Evolutionary conservation across 805 yeast species (phyloP).

Genomic region (Saccharomyces paradoxus): DNA sequence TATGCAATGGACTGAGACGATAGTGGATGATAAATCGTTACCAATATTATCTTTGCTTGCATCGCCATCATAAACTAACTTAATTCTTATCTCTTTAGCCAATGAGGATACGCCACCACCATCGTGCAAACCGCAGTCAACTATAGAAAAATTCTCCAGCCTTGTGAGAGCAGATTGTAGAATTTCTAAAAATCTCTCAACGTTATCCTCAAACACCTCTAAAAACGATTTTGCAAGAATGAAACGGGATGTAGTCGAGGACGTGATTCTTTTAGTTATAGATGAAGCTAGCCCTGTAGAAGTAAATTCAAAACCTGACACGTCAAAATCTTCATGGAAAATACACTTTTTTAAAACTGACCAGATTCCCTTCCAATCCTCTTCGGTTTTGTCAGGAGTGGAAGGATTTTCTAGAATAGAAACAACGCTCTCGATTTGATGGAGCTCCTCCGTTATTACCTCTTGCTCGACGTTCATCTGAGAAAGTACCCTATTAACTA

Average conservation of each 20-base stretch:
- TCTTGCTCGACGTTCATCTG: neutral
- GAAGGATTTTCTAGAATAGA: constrained; percentile 2
- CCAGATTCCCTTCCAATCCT: constrained; percentile 33
- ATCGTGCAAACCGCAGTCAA: constrained; percentile 33
- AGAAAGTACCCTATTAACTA: neutral
- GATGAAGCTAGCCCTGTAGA: constrained; percentile 55
- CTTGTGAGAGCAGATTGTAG: constrained; percentile 69
- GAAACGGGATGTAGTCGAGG: constrained; percentile 16
- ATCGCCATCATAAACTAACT: constrained; percentile 37
- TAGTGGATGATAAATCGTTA: constrained; percentile 21
- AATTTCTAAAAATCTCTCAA: constrained; percentile 43
- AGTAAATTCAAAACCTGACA: constrained; percentile 70
- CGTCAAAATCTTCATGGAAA: constrained; percentile 22
- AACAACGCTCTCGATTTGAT: neutral
- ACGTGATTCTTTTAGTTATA: constrained; percentile 3
- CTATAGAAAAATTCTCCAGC: constrained; percentile 62
- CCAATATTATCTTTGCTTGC: constrained; percentile 20
- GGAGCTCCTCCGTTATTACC: neutral
- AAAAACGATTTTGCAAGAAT: constrained; percentile 40
- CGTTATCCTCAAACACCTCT: constrained; percentile 27
- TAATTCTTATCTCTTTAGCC: constrained; percentile 63
- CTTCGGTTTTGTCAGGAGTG: constrained; percentile 13
- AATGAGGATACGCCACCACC: constrained; percentile 48
- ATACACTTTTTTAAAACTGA: constrained; percentile 30
- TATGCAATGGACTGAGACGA: constrained; percentile 43